Conservation (phyloP, 768 basidiomycete genomes). For the Leccinellum albellum region DNA sequence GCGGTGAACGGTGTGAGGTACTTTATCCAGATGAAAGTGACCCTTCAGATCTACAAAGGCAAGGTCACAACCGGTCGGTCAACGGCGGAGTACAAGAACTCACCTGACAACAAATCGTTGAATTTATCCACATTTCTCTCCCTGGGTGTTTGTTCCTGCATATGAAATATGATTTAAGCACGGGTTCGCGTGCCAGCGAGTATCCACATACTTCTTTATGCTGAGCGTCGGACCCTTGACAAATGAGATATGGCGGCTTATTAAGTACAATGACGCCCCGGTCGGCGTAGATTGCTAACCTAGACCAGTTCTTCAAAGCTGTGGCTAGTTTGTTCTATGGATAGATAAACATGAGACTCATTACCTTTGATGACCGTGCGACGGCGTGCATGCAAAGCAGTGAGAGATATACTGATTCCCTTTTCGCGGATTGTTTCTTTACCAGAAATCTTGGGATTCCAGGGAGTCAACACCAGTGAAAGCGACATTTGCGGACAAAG, state of each 20-base stretch:
- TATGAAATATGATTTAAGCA: constrained; percentile 1
- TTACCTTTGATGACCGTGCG: constrained; percentile 23
- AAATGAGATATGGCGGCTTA: constrained; percentile 57
- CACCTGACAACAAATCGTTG: constrained; percentile 36
- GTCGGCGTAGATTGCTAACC: constrained; percentile 49
- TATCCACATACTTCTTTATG: constrained; percentile 17
- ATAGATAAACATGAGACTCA: neutral
- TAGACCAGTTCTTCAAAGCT: constrained; percentile 30
- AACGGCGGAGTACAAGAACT: constrained; percentile 7
- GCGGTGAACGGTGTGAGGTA: constrained; percentile 57
- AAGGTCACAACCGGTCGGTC: neutral
- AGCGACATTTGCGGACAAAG: too few species aligned
- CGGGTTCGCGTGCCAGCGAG: neutral
- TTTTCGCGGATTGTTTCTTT: neutral
- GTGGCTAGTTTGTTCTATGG: neutral
- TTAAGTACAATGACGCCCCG: constrained; percentile 51
- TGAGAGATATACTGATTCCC: too few species aligned
- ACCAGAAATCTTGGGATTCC: neutral
- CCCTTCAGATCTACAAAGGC: constrained; percentile 25
- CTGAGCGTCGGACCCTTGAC: constrained; percentile 39
- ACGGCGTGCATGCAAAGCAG: constrained; percentile 17
- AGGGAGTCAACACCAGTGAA: too few species aligned
- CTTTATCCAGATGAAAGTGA: constrained; percentile 30
- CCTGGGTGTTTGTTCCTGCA: constrained; percentile 16
- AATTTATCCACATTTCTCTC: constrained; percentile 33